These are phyloP conservation scores for Afroboletus lepidellus DNA, from an alignment of 1,284 basidiomycete species.

Conservation along the genomic window DNA sequence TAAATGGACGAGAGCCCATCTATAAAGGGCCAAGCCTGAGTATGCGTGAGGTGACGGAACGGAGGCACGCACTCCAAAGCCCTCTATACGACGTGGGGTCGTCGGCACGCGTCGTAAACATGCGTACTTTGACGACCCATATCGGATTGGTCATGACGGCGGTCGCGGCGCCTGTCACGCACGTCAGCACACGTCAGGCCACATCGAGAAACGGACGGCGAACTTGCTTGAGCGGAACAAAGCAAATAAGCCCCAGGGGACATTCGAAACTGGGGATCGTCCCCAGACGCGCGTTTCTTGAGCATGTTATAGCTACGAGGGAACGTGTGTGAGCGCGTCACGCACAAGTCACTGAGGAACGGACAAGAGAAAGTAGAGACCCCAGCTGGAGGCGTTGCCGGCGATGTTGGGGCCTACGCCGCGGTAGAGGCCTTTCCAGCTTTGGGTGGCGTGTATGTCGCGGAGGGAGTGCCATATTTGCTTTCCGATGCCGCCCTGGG, in stretches of 20 bases:
- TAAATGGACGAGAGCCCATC: slow-evolving; percentile 78
- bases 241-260: slow-evolving; percentile 83
- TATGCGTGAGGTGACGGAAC: not conserved
- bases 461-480: slow-evolving; percentile 78
- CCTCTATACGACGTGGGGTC: slow-evolving; percentile 74
- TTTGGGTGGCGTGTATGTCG: slow-evolving; percentile 74
- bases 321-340: slow-evolving; percentile 5
- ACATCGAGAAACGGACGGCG: slow-evolving; percentile 40
- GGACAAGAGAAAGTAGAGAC: slow-evolving; percentile 96
- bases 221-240: slow-evolving; percentile 94
- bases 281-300: slow-evolving; percentile 70
- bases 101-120: slow-evolving; percentile 82
- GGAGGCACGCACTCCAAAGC: slow-evolving; percentile 64
- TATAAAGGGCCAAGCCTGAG: slow-evolving; percentile 31
- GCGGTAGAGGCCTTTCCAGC: slow-evolving; percentile 87
- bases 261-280: slow-evolving; percentile 58
- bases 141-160: slow-evolving; percentile 97
- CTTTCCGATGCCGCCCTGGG: slow-evolving; percentile 63
- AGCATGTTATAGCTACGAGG: slow-evolving; percentile 86
- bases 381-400: slow-evolving; percentile 98
- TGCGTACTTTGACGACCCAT: slow-evolving; percentile 97
- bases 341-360: slow-evolving; percentile 7
- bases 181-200: slow-evolving; percentile 12
- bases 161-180: slow-evolving; percentile 77
- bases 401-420: slow-evolving; percentile 91